phyloP scores from a whole-genome alignment of 495 filamentous ascomycete species.

The Hypoxylon fuscum region DNA sequence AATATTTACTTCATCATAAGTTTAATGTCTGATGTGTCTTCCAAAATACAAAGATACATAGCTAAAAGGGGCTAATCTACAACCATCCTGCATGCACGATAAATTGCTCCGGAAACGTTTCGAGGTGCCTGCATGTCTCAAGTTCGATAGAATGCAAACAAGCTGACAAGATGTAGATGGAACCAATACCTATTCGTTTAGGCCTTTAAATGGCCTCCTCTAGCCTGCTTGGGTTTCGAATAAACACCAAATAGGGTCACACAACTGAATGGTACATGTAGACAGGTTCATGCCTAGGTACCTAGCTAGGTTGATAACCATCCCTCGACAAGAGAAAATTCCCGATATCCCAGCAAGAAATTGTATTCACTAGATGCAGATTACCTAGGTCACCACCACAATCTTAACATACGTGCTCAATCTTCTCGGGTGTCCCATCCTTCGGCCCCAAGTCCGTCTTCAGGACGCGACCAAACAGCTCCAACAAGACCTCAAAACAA shows the following conservation, averaged over 20 bases:
- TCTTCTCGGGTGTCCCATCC: slow-evolving; percentile 55
- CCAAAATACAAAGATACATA: neutral
- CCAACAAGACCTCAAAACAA: slow-evolving; percentile 92
- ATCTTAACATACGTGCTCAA: slow-evolving; percentile 67
- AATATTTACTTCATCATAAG: no score
- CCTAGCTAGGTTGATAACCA: no score
- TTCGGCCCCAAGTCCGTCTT: slow-evolving; percentile 75
- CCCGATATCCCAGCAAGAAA: neutral
- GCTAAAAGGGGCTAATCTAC: slow-evolving; percentile 4
- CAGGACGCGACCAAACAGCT: slow-evolving; percentile 82
- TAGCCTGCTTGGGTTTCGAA: neutral
- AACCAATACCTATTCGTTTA: neutral
- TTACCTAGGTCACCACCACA: slow-evolving; percentile 4
- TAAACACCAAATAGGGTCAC: slow-evolving; percentile 6
- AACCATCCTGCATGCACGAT: neutral
- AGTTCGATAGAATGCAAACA: slow-evolving; percentile 13
- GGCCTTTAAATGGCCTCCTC: slow-evolving; percentile 3
- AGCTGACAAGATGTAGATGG: no score
- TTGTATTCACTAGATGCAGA: neutral
- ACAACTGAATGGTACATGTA: slow-evolving; percentile 16
- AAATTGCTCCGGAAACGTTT: slow-evolving; percentile 32
- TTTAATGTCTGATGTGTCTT: neutral
- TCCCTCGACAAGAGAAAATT: no score
- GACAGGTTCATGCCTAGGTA: no score
- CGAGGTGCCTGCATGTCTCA: slow-evolving; percentile 23